A percentile compares a stretch with the other conserved stretches of the same genome.
These are phyloP conservation scores for Asclepias syriaca DNA, from an alignment of 257 asterid species.

Conservation along the genomic window DNA sequence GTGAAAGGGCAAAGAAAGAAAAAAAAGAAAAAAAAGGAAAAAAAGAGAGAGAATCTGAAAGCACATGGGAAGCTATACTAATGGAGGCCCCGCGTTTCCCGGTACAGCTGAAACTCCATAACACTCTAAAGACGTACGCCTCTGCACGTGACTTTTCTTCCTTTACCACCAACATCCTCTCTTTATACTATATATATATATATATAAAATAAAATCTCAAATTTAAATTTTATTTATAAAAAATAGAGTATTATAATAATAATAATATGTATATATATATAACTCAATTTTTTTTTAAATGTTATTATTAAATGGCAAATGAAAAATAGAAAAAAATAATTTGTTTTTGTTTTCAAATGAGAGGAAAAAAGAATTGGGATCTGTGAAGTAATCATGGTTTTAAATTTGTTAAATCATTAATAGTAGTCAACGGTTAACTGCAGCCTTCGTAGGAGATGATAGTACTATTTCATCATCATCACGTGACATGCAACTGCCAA, in stretches of 20 bases:
- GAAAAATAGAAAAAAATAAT: too few species aligned
- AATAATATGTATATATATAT: too few species aligned
- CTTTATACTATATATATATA: not conserved
- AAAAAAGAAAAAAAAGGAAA: too few species aligned
- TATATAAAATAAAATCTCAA: not conserved
- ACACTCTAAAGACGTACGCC: slow-evolving; percentile 20
- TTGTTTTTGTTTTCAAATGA: too few species aligned
- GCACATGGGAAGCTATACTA: slow-evolving; percentile 36
- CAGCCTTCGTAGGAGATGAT: not conserved
- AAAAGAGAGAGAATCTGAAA: not conserved
- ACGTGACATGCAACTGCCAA: slow-evolving; percentile 28
- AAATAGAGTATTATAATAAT: too few species aligned
- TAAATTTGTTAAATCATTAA: slow-evolving; percentile 13
- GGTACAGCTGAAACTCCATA: slow-evolving; percentile 35
- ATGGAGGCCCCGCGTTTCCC: slow-evolving; percentile 70
- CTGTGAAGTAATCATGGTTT: slow-evolving; percentile 45
- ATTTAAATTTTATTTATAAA: too few species aligned
- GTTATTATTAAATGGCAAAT: too few species aligned
- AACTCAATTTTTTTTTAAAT: too few species aligned
- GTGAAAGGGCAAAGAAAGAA: not conserved
- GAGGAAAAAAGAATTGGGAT: slow-evolving; percentile 31
- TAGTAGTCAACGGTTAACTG: slow-evolving; percentile 27
- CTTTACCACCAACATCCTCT: slow-evolving; percentile 34
- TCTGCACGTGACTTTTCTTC: slow-evolving; percentile 54
- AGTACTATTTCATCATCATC: slow-evolving; percentile 8